Evolutionary conservation across 75 land plant genomes (phyloP).

Genomic region (Azolla pinnata): DNA sequence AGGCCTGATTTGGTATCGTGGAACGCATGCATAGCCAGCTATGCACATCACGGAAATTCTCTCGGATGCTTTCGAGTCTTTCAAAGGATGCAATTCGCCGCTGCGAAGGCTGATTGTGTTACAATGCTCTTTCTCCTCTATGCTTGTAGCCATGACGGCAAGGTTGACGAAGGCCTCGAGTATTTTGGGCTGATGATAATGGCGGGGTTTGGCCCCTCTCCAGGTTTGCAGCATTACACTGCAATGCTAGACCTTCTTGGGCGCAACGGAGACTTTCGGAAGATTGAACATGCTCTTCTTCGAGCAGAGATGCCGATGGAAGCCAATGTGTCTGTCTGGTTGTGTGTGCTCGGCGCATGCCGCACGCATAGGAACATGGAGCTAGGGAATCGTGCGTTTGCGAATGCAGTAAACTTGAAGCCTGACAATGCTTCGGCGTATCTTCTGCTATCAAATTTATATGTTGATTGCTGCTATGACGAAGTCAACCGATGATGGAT

Average conservation of each 20-base stretch:
- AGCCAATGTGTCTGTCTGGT: background rate
- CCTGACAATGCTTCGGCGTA: background rate
- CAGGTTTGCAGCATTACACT: background rate
- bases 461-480: too few species aligned
- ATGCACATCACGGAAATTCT: slow-evolving; percentile 13
- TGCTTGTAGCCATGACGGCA: slow-evolving; percentile 14
- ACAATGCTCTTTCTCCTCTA: slow-evolving; percentile 18
- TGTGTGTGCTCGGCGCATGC: slow-evolving; percentile 1
- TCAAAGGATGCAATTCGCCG: slow-evolving; percentile 13
- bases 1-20: slow-evolving; percentile 8
- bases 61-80: slow-evolving; percentile 10
- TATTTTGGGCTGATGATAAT: background rate
- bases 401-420: background rate
- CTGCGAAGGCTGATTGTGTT: slow-evolving; percentile 14
- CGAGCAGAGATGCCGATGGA: background rate
- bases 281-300: background rate
- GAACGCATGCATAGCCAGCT: slow-evolving; percentile 12
- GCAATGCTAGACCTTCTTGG: background rate
- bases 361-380: background rate
- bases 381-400: slow-evolving; percentile 2
- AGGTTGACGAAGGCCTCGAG: slow-evolving; percentile 7
- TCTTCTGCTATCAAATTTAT: background rate
- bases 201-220: background rate
- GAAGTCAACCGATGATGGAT: too few species aligned
- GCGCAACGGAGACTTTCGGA: background rate